These are phyloP conservation scores for Lepidium didymum DNA, from an alignment of 345 rosid species.

Conservation along the genomic window DNA sequence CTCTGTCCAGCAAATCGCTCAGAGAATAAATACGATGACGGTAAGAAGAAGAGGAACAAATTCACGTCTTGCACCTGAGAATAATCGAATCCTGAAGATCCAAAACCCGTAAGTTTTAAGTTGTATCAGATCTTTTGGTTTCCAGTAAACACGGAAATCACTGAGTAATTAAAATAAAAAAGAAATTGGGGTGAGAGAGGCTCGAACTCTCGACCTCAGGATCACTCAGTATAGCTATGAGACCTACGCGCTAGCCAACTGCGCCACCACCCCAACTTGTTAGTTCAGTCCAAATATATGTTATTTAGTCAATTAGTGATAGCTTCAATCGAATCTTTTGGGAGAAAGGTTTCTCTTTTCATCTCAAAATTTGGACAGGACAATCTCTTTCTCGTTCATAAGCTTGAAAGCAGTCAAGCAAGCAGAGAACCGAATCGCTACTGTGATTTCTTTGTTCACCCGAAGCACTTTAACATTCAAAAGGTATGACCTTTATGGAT, in stretches of 20 bases:
- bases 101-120: too few relatives aligned
- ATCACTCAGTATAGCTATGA: conserved; percentile 41
- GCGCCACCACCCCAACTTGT: neutral
- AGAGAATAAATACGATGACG: neutral
- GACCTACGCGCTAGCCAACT: conserved; percentile 12
- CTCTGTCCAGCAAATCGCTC: neutral
- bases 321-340: neutral
- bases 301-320: too few relatives aligned
- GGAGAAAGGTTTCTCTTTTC: neutral
- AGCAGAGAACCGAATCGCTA: neutral
- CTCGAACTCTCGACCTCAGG: conserved; percentile 97
- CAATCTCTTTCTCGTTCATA: neutral
- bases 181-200: conserved; percentile 72
- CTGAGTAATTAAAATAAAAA: too few relatives aligned
- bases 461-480: neutral
- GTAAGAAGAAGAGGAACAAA: neutral
- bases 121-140: too few relatives aligned
- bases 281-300: too few relatives aligned
- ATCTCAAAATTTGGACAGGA: neutral
- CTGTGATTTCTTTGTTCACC: neutral
- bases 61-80: neutral
- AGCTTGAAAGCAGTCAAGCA: neutral
- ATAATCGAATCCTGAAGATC: too few relatives aligned
- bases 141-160: too few relatives aligned
- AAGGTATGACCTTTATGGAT: conserved; percentile 21